Conservation (phyloP, 2,329 filamentous ascomycete genomes). For the Colletotrichum chrysophilum region DNA sequence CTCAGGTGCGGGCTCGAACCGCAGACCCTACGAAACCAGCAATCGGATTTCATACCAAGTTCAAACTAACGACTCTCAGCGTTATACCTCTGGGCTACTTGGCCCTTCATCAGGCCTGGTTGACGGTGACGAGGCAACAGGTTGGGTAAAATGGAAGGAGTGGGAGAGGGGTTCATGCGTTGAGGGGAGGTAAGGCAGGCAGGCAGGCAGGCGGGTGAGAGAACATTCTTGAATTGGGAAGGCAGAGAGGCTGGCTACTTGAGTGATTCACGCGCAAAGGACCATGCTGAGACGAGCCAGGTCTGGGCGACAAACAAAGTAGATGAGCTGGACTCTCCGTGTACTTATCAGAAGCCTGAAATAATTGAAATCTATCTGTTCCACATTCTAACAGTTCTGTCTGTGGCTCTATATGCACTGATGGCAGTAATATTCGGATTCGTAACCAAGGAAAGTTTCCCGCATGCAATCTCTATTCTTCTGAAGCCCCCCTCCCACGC, state of each 20-base stretch:
- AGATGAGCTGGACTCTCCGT: not conserved
- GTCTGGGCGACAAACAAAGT: not conserved
- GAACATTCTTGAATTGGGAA: not conserved
- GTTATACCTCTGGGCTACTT: not conserved
- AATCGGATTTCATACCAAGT: not conserved
- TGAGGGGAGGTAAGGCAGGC: not conserved
- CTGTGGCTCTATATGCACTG: conserved; percentile 15
- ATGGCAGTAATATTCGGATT: not conserved
- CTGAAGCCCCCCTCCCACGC: not conserved
- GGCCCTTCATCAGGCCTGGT: not conserved
- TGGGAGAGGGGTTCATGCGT: not conserved
- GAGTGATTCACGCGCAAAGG: not conserved
- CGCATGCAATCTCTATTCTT: not conserved
- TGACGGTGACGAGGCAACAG: not conserved
- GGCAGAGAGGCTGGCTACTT: not conserved
- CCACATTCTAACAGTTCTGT: conserved; percentile 12
- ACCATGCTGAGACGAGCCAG: not conserved
- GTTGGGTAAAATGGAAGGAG: not conserved
- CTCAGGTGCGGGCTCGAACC: not conserved
- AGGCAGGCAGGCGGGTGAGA: not conserved
- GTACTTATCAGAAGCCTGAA: not conserved
- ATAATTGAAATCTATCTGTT: not conserved
- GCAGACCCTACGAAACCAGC: not conserved
- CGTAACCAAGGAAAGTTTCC: not conserved
- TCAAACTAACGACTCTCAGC: not conserved